These are phyloP conservation scores for Mortierella sp. DNA, from an alignment of 371 early-diverging fungal species.

Conservation along the genomic window DNA sequence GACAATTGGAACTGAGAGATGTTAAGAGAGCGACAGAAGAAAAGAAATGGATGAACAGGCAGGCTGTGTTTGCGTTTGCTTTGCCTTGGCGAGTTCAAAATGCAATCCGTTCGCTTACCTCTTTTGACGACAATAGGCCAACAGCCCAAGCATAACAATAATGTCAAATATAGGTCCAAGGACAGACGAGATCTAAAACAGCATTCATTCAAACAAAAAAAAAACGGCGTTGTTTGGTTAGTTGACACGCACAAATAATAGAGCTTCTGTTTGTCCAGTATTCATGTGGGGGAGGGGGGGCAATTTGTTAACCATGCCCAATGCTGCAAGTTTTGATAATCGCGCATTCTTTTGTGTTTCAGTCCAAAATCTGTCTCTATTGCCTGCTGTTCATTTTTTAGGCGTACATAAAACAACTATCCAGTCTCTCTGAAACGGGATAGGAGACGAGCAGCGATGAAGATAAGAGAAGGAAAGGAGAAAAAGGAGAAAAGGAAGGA, in stretches of 20 bases:
- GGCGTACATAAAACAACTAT: background rate
- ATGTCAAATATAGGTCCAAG: slow-evolving; percentile 57
- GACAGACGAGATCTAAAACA: slow-evolving; percentile 37
- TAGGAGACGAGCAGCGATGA: background rate
- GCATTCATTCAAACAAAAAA: background rate
- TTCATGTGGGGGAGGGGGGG: background rate
- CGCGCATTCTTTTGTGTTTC: background rate
- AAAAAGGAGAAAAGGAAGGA: background rate
- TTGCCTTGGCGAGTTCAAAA: too few relatives aligned
- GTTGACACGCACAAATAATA: too few relatives aligned
- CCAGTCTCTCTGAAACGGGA: background rate
- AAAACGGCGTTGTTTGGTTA: background rate
- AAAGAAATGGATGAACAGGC: background rate
- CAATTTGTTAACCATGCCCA: background rate
- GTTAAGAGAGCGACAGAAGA: background rate
- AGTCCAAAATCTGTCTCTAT: background rate
- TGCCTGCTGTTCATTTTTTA: background rate
- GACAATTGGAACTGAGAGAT: background rate
- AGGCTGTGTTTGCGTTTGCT: background rate
- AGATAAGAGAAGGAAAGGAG: background rate
- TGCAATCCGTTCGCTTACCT: slow-evolving; percentile 26
- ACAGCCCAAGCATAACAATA: slow-evolving; percentile 50
- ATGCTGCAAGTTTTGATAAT: background rate
- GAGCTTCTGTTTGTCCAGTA: background rate
- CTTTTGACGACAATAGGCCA: slow-evolving; percentile 53